Percentiles rank a stretch among this genome's conserved stretches.
Evolutionary conservation across 768 basidiomycete genomes (phyloP).

Genomic region (Rhodotorula taiwanensis): DNA sequence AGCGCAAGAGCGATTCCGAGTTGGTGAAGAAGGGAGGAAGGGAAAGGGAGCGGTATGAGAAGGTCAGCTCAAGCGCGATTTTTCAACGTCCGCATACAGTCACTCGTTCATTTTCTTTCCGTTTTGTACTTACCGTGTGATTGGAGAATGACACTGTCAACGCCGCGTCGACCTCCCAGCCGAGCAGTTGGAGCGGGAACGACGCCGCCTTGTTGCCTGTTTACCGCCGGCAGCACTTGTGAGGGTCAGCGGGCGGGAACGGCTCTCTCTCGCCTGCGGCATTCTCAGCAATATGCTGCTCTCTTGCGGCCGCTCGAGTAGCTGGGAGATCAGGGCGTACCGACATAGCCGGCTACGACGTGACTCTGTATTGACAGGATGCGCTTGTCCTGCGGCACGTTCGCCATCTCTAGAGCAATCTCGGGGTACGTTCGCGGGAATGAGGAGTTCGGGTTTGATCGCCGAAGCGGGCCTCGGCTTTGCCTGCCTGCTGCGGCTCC

Average conservation of each 20-base stretch:
- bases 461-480: too few species aligned
- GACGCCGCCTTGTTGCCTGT: constrained; percentile 57
- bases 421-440: too few species aligned
- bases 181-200: constrained; percentile 56
- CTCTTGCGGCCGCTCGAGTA: too few species aligned
- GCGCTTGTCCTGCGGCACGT: constrained; percentile 44
- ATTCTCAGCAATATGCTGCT: too few species aligned
- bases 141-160: constrained; percentile 78
- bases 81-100: neutral
- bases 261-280: too few species aligned
- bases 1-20: neutral
- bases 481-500: too few species aligned
- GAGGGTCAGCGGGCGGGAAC: too few species aligned
- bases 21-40: neutral
- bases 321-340: constrained; percentile 52
- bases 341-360: constrained; percentile 88
- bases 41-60: neutral
- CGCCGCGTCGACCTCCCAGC: constrained; percentile 89
- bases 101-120: too few species aligned
- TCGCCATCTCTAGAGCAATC: neutral
- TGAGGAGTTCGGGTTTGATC: too few species aligned
- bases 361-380: constrained; percentile 89
- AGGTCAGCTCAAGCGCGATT: neutral
- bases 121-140: constrained; percentile 57
- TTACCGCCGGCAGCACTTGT: neutral